Base-by-base conservation (phyloP, 768 basidiomycete genomes). In the Pisolithus marmoratus region DNA sequence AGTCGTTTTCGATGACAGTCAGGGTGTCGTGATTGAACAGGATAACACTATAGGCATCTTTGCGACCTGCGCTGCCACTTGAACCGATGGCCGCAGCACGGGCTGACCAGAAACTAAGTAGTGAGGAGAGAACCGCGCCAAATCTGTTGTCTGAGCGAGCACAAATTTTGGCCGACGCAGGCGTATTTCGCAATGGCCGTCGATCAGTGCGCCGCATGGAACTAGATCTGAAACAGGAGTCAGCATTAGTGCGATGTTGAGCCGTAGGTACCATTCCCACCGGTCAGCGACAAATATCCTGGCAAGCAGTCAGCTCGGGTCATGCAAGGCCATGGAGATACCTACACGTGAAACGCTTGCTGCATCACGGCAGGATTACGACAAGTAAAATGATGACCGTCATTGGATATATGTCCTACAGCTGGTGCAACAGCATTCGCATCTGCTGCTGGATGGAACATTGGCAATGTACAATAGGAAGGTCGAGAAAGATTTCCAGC, bases 321-420 rank as follows among this genome's bases (percentile, higher is more conserved):
- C 34, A 14, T 14, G 5, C 12, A 4, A 14, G 14, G 3, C 3
- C 14, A 34, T 5, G 34, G 5, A 8, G 38, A 6, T 2, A 72
- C 80, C 22, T 63, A 83, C 80, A 85, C 78, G 57, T 84, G 82
- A 61, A 79, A 83, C 0, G 81, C 68, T 54, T 78, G 80, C 11
- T 74, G 74, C 55, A 71, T 53, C 11, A 72, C 59, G 7, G 63
- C 68, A 4, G 83, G 83, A 57, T 83, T 80, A 40, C 58, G 71
- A 61, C 82, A 84, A 1, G 55, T 46, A 55, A 80, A 85, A 8
- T 70, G 56, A 56, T 84, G 83, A 0, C 83, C 83, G 53, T 84
- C 82, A 14, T 61, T 64, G 19, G 82, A 82, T 20, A 79, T 60
- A 59, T 84, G 76, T 8, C 80, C 75, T 8, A 66, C 42, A 8